phyloP scores from a whole-genome alignment of 1,139 yeast species.

The Scheffersomyces stambukii region DNA sequence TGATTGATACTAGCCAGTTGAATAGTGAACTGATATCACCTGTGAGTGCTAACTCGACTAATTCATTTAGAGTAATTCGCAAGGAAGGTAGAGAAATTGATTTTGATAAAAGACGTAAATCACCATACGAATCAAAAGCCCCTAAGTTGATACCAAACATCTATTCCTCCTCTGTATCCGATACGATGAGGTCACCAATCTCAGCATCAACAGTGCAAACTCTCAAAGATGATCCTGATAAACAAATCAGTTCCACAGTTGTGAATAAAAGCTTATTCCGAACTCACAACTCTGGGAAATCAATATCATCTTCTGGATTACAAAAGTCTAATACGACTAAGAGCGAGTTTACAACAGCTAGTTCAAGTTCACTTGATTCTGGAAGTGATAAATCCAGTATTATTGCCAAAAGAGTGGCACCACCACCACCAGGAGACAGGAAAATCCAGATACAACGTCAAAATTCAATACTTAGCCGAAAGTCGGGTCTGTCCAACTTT shows the following conservation, averaged over 20 bases:
- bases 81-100: constrained; percentile 58
- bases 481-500: constrained; percentile 5
- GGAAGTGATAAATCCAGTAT: constrained; percentile 16
- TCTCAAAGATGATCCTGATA: constrained; percentile 21
- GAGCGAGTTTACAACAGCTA: no score
- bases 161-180: constrained; percentile 38
- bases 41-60: constrained; percentile 7
- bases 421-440: constrained; percentile 55
- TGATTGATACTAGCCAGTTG: constrained; percentile 24
- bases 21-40: constrained; percentile 7
- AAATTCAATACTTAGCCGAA: constrained; percentile 13
- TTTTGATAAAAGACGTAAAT: constrained; percentile 73
- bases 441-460: constrained; percentile 12
- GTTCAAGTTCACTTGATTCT: constrained; percentile 1
- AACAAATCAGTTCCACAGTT: not conserved
- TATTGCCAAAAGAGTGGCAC: constrained; percentile 68
- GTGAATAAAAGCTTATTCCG: not conserved
- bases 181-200: constrained; percentile 32
- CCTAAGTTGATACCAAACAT: constrained; percentile 43
- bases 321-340: no score
- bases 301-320: no score
- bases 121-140: constrained; percentile 57
- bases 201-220: constrained; percentile 36
- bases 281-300: no score
- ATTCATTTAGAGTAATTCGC: constrained; percentile 61